phyloP scores from a whole-genome alignment of 2,329 filamentous ascomycete species.

The Ascochyta fabae region DNA sequence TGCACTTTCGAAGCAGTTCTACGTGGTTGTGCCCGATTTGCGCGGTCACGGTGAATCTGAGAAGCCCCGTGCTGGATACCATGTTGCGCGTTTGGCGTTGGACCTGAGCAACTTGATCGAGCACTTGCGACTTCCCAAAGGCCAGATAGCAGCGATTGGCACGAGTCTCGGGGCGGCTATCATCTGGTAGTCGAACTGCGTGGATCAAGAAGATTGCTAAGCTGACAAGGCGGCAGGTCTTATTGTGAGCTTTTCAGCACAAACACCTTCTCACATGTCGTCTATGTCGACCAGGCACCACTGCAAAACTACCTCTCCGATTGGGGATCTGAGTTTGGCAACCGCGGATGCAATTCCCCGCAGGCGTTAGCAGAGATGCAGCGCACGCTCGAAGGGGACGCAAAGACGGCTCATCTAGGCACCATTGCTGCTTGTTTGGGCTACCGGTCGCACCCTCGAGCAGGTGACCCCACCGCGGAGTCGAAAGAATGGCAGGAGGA shows the following conservation, averaged over 20 bases:
- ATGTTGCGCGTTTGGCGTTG: slow-evolving; percentile 36
- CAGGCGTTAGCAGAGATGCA: slow-evolving; percentile 26
- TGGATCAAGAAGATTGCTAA: background rate
- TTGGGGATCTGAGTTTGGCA: slow-evolving; percentile 32
- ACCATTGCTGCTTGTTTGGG: slow-evolving; percentile 35
- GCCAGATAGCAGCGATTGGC: slow-evolving; percentile 23
- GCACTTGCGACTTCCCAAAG: slow-evolving; percentile 20
- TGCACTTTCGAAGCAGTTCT: slow-evolving; percentile 12
- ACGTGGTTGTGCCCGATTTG: slow-evolving; percentile 29
- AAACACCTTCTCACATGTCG: slow-evolving; percentile 24
- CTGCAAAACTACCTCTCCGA: slow-evolving; percentile 35
- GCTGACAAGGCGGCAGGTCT: slow-evolving; percentile 15
- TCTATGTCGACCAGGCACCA: slow-evolving; percentile 40
- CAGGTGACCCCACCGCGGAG: slow-evolving; percentile 17
- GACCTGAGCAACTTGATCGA: slow-evolving; percentile 35
- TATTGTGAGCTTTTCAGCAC: slow-evolving; percentile 38
- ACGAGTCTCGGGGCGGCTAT: slow-evolving; percentile 33
- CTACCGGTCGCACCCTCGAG: slow-evolving; percentile 30
- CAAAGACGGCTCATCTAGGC: slow-evolving; percentile 24
- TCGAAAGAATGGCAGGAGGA: slow-evolving; percentile 28
- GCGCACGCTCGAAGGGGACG: slow-evolving; percentile 16
- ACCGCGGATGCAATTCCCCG: slow-evolving; percentile 29
- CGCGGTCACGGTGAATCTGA: slow-evolving; percentile 36
- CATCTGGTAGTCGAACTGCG: slow-evolving; percentile 19
- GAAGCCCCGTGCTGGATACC: slow-evolving; percentile 34